Conservation (phyloP, 169 alveolate genomes). For the Cardiosporidium cionae region DNA sequence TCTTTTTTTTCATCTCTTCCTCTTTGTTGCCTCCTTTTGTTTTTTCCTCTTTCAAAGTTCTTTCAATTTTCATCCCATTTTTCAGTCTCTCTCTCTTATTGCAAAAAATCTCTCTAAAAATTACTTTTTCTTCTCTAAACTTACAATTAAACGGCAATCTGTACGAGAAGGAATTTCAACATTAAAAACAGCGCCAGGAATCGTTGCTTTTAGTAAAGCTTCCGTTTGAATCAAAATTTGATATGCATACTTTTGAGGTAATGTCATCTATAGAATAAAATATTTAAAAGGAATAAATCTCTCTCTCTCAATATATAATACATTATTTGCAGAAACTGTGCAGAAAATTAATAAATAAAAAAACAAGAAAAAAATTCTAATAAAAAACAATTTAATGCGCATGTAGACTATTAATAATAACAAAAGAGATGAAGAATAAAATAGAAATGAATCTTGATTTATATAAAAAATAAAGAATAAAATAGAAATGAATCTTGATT, state of each 20-base stretch:
- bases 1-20: no score
- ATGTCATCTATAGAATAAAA: neutral
- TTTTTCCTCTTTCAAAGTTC: neutral
- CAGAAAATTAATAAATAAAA: neutral
- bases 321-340: neutral
- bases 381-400: neutral
- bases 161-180: conserved; percentile 27
- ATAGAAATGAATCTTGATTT: neutral
- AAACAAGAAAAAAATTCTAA: neutral
- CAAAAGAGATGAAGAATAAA: neutral
- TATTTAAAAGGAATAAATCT: neutral
- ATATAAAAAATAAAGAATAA: neutral
- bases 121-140: no score
- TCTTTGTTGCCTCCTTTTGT: neutral
- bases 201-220: conserved; percentile 20
- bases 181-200: conserved; percentile 22
- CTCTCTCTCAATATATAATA: neutral
- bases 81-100: no score
- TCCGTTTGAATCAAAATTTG: conserved; percentile 23
- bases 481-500: neutral
- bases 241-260: conserved; percentile 28
- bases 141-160: conserved; percentile 10
- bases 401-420: neutral
- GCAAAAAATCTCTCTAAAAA: no score
- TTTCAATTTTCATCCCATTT: no score